These are phyloP conservation scores for Septoria petroselini DNA, from an alignment of 2,329 filamentous ascomycete genomes.

Conservation along the genomic window DNA sequence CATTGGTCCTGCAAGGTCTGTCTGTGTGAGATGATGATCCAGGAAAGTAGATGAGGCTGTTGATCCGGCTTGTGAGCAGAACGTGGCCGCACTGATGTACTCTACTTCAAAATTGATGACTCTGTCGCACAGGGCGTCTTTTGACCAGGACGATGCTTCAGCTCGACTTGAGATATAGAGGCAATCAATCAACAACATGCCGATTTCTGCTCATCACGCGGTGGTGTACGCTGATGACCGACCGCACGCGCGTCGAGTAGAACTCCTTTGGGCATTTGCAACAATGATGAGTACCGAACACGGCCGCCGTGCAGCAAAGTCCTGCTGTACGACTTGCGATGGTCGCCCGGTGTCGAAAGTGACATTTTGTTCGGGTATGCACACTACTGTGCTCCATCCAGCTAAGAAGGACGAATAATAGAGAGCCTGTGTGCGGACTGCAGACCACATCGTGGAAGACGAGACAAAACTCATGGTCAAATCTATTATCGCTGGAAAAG, in stretches of 20 bases:
- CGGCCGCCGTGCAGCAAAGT: too few species aligned
- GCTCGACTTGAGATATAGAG: neutral
- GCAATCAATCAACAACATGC: too few species aligned
- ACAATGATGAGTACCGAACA: too few species aligned
- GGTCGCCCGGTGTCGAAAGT: too few species aligned
- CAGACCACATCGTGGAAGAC: neutral
- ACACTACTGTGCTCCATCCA: neutral
- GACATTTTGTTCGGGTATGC: too few species aligned
- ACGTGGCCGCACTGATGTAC: neutral
- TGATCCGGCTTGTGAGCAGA: slow-evolving; percentile 6
- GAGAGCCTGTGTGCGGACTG: neutral
- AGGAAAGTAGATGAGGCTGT: slow-evolving; percentile 3
- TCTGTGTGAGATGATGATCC: neutral
- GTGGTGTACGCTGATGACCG: too few species aligned
- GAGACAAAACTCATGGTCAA: too few species aligned
- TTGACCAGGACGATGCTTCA: neutral
- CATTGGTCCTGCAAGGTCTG: too few species aligned
- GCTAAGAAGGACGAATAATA: neutral
- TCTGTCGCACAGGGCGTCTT: neutral
- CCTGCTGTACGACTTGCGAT: too few species aligned
- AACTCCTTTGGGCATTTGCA: too few species aligned
- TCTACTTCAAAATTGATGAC: neutral
- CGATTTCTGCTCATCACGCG: too few species aligned
- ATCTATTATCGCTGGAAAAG: slow-evolving; percentile 2
- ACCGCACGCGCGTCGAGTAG: too few species aligned